Conservation (phyloP, 441 rosid species). For the California macrophylla region DNA sequence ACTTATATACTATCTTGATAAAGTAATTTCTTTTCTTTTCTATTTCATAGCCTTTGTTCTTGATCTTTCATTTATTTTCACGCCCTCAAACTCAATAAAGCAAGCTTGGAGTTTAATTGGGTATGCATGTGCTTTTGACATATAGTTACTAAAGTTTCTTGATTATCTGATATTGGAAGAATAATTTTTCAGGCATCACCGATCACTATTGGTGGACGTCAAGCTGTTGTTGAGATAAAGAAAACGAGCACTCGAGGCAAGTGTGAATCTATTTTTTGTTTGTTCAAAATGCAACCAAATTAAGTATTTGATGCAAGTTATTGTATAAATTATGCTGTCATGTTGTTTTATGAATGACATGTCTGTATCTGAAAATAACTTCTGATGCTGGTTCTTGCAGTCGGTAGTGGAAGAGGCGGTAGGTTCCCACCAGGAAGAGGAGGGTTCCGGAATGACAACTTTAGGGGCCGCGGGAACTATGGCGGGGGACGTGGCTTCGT, state of each 20-base stretch:
- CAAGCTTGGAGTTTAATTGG: not conserved
- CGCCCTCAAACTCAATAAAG: too few relatives aligned
- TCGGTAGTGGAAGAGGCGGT: conserved; percentile 37
- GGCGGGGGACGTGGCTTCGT: conserved; percentile 37
- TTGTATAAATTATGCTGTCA: too few relatives aligned
- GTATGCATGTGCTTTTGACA: not conserved
- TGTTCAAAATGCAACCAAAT: too few relatives aligned
- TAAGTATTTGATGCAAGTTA: too few relatives aligned
- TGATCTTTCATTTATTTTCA: too few relatives aligned
- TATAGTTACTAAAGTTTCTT: not conserved
- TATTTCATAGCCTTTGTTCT: too few relatives aligned
- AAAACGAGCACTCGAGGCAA: conserved; percentile 45
- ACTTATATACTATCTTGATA: too few relatives aligned
- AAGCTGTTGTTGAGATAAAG: conserved; percentile 46
- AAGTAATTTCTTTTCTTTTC: too few relatives aligned
- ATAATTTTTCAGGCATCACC: conserved; percentile 53
- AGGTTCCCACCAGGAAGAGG: conserved; percentile 37
- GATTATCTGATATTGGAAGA: not conserved
- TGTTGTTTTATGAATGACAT: too few relatives aligned
- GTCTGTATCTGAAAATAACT: too few relatives aligned
- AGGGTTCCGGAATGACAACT: conserved; percentile 39
- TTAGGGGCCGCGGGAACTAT: conserved; percentile 39
- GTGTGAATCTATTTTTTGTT: not conserved
- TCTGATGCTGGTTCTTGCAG: conserved; percentile 27
- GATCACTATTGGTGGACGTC: conserved; percentile 34